Percentiles rank a stretch among this genome's conserved stretches.
These are phyloP conservation scores for Ulmus americana DNA, from an alignment of 331 rosid genomes.

Conservation along the genomic window DNA sequence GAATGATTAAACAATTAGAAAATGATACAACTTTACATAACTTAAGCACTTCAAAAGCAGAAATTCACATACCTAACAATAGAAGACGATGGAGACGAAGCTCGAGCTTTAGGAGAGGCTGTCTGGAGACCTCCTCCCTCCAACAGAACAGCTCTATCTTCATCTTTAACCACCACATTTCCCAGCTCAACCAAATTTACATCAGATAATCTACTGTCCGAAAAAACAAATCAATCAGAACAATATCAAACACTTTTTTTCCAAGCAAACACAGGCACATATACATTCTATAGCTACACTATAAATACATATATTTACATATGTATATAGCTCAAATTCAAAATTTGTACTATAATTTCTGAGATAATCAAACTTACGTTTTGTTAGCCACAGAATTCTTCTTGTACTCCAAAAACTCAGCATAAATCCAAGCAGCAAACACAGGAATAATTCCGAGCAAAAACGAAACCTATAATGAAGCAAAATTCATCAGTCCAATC, in stretches of 20 bases:
- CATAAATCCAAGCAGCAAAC: slow-evolving; percentile 60
- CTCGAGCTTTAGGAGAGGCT: slow-evolving; percentile 54
- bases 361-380: slow-evolving; percentile 46
- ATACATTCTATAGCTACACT: neutral
- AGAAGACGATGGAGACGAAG: slow-evolving; percentile 36
- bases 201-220: slow-evolving; percentile 56
- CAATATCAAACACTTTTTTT: neutral
- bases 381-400: slow-evolving; percentile 48
- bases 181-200: slow-evolving; percentile 52
- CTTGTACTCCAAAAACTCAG: slow-evolving; percentile 72
- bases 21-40: slow-evolving; percentile 16
- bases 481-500: neutral
- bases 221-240: slow-evolving; percentile 18
- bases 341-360: neutral
- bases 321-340: no score
- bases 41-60: neutral
- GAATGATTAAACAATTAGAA: slow-evolving; percentile 20
- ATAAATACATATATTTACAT: no score
- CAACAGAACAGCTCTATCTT: slow-evolving; percentile 58
- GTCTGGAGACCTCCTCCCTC: slow-evolving; percentile 67
- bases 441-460: slow-evolving; percentile 62
- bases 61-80: slow-evolving; percentile 49
- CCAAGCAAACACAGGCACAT: neutral
- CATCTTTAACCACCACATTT: slow-evolving; percentile 50
- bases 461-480: slow-evolving; percentile 51